Evolutionary conservation across 192 early-diverging fungal species (phyloP), one percentile per base, ranked within the genome.

Genomic region (Coemansia sp.): DNA sequence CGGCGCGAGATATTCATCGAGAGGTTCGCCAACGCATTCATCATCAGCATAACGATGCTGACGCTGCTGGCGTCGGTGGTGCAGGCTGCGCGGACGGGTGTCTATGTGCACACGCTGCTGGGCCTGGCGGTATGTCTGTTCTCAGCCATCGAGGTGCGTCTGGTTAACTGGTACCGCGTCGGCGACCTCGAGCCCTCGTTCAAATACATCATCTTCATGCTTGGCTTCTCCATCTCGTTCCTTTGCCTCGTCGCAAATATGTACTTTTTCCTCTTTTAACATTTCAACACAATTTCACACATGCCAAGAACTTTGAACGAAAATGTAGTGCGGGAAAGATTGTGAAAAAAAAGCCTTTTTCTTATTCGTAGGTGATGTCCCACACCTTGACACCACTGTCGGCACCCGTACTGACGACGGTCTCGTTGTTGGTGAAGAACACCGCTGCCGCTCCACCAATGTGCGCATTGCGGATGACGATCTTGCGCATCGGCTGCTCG

Each of bases 371-470:
- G 15, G 66, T 61, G 33, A 75, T 25, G 20, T 18, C 66, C 89
- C 89, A 92, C 21, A 87, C 84, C 81, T 93, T 95, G 59, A 96
- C 85, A 59, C 76, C 83, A 16, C 87, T 92, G 80, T 98, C 94
- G 40, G 89, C 87, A 4, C 96, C 96, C 25, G 89, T 82, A 45
- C 88, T 88, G 9, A 85, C 88, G 15, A 98, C 66, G 0, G 84
- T 86, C 16, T 86, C 68, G 46, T 90, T 78, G 58, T 88, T 85
- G 21, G 92, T 34, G 64, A 92, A 97, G 26, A 57, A 79, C 12
- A 89, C 91, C 3, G 89, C 83, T n/a, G 85, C 86, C 0, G 92
- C 92, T 56, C 86, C 85, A 60, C 91, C 93, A 29, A 88, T 73
- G 59, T 99, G 97, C 4, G 95, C 95, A 31, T 89, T 85, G 51